A percentile compares a stretch with the other conserved stretches of the same genome.
Evolutionary conservation across 2,329 filamentous ascomycete species (phyloP).

Genomic region (Colletotrichum sp.): DNA sequence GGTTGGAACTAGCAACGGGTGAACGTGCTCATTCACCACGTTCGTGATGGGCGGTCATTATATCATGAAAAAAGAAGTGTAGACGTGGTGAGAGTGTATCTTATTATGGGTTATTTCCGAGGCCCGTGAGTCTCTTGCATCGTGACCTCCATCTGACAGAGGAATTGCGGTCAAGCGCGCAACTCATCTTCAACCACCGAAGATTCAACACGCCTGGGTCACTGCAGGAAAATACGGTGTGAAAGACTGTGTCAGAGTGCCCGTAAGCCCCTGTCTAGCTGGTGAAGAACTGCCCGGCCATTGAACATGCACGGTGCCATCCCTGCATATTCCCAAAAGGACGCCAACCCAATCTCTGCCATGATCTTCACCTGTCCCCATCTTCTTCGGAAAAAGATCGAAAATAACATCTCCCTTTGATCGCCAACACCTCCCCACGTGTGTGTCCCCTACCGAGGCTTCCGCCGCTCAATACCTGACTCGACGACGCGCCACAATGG

Average conservation of each 20-base stretch:
- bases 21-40: background rate
- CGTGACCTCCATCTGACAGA: background rate
- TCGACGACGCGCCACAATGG: background rate
- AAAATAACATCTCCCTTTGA: background rate
- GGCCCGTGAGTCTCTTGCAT: accelerated
- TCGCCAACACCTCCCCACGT: background rate
- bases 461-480: background rate
- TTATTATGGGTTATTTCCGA: background rate
- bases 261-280: background rate
- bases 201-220: accelerated
- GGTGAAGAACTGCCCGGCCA: background rate
- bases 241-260: background rate
- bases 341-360: background rate
- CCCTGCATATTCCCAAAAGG: background rate
- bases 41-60: background rate
- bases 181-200: accelerated
- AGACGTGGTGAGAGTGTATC: accelerated
- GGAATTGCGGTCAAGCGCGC: accelerated
- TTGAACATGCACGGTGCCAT: background rate
- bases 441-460: background rate
- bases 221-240: background rate
- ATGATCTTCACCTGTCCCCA: background rate
- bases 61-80: background rate
- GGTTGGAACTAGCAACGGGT: background rate
- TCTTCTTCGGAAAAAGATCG: background rate